Base-by-base conservation (phyloP, 331 rosid species). In the Quercus phellos region DNA sequence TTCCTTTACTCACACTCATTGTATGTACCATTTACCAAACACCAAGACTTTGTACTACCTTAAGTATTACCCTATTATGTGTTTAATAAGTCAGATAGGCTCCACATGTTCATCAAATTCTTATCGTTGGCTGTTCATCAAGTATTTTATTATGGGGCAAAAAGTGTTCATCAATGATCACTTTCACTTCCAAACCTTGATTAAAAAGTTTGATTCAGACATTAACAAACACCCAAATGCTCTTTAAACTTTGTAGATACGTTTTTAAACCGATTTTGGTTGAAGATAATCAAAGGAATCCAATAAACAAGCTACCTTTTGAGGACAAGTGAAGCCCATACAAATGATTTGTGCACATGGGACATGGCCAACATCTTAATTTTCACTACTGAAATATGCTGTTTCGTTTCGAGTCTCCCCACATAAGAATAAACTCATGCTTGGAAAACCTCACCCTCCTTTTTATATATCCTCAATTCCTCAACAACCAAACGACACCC, bases 321-420 rank as follows among this genome's bases (percentile, higher is more conserved):
- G 81, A 84, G 77, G 88, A 88, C 91, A 89, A 24, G 85, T 18
- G 92, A 89, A 82, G 87, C 71, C 72, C 97, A 77, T 82, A 78
- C 84, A 85, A 93, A 93, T 91, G 85, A 93, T 91, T 86, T 89
- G 82, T 70, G 81, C 96, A 91, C 96, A 87, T 91, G 97, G 97
- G 83, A 75, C 79, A 74, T 54, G 55, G 42, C 51, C 64, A 66
- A 73, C 32, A 74, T 64, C 76, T 43, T 46, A 46, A 46, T 46
- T 35, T 76, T 66, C 70, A 27, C 53, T 5, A 13, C 54, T n/a
- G 29, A 22, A 21, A 35, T 11, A 46, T 18, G 22, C 26, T 24
- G 10, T 38, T 24, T 50, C 16, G n/a, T 46, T 13, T 13, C 4
- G 30, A 51, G 59, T 70, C 54, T 56, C 78, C 43, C 85, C 78